Percentiles rank a stretch among this genome's conserved stretches.
Evolutionary conservation across 2,329 filamentous ascomycete species (phyloP).

Genomic region (Fusarium coffeatum): DNA sequence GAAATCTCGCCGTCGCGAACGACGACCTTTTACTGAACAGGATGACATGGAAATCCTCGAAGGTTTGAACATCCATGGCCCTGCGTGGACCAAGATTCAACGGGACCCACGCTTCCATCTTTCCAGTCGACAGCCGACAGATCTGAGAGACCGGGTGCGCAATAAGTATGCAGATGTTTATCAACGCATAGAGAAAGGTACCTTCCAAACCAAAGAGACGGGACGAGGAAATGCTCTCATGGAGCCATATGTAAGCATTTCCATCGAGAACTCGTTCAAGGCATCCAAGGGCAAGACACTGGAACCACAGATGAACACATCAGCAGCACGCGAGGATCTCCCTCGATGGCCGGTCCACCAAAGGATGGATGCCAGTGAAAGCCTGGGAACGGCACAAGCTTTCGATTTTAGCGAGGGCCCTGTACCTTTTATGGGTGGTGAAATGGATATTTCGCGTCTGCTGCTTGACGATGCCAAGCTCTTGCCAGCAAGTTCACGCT

Average conservation of each 20-base stretch:
- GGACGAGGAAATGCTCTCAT: conserved; percentile 57
- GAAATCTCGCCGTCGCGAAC: conserved; percentile 69
- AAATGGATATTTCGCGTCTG: conserved; percentile 72
- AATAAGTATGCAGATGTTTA: conserved; percentile 73
- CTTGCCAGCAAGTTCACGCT: conserved; percentile 41
- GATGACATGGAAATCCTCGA: conserved; percentile 72
- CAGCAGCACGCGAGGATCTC: conserved; percentile 61
- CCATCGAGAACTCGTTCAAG: conserved; percentile 60
- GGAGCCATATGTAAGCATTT: conserved; percentile 64
- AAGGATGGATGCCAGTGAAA: conserved; percentile 48
- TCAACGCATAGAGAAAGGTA: conserved; percentile 66
- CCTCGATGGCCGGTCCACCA: conserved; percentile 56
- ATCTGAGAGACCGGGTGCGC: conserved; percentile 70
- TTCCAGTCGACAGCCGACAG: conserved; percentile 70
- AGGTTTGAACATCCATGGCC: conserved; percentile 69
- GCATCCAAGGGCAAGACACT: conserved; percentile 53
- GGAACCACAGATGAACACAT: conserved; percentile 55
- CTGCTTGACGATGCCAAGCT: conserved; percentile 65
- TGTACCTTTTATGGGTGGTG: conserved; percentile 58
- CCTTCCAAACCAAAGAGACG: conserved; percentile 59
- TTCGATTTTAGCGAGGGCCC: conserved; percentile 60
- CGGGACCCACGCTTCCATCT: conserved; percentile 68
- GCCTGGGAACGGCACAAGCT: conserved; percentile 42
- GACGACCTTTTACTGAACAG: conserved; percentile 70
- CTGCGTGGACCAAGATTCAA: conserved; percentile 74